These are phyloP conservation scores for Corynespora cassiicola DNA, from an alignment of 2,329 filamentous ascomycete genomes.

Conservation along the genomic window DNA sequence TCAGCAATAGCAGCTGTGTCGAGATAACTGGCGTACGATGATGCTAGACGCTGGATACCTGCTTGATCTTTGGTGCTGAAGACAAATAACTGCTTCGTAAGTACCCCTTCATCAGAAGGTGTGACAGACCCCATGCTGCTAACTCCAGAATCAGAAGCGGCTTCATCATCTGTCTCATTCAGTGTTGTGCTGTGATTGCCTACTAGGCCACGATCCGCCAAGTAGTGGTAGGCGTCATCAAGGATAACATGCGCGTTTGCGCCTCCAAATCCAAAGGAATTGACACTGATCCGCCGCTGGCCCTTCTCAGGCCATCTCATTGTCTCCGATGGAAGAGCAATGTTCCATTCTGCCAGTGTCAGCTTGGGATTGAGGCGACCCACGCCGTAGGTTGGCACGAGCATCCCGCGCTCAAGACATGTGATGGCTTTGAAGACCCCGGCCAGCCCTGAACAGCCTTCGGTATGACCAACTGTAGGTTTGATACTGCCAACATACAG, in stretches of 20 bases:
- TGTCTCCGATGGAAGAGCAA: not conserved
- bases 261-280: constrained; percentile 17
- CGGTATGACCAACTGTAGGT: constrained; percentile 21
- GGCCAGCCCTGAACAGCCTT: constrained; percentile 8
- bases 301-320: not conserved
- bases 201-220: not conserved
- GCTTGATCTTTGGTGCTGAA: constrained; percentile 2
- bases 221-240: constrained; percentile 11
- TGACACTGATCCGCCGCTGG: constrained; percentile 3
- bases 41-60: not conserved
- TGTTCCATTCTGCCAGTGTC: not conserved
- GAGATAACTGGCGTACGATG: not conserved
- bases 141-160: constrained; percentile 1
- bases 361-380: not conserved
- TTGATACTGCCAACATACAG: constrained; percentile 15
- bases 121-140: constrained; percentile 1
- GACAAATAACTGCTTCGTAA: not conserved
- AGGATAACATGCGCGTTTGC: constrained; percentile 17
- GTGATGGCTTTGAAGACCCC: constrained; percentile 4
- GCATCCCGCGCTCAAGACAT: not conserved
- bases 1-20: not conserved
- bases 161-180: constrained; percentile 3
- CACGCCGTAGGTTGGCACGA: not conserved
- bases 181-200: constrained; percentile 4
- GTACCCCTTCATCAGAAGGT: not conserved